Evolutionary conservation across 148 eudicot genomes (phyloP).

Genomic region (Fagopyrum esculentum): DNA sequence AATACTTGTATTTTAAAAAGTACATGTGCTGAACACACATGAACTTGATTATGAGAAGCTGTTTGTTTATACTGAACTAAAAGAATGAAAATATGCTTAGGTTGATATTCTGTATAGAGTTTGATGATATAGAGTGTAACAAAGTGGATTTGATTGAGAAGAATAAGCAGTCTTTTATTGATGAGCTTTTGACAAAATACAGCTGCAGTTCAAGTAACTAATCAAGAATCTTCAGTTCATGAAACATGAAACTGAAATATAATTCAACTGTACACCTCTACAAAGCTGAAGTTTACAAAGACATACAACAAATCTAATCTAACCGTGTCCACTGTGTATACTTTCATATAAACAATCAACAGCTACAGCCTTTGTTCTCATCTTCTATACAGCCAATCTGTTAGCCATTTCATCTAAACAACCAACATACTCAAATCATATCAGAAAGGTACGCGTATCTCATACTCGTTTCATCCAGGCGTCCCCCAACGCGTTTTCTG

Average conservation of each 20-base stretch:
- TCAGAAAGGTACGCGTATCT: too few species aligned
- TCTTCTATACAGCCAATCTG: not conserved
- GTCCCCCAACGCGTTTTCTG: not conserved
- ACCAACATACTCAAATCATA: too few species aligned
- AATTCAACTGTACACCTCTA: constrained; percentile 4
- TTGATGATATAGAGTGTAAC: too few species aligned
- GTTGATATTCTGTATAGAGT: too few species aligned
- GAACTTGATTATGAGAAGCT: too few species aligned
- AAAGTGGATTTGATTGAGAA: not conserved
- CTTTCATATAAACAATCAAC: constrained; percentile 9
- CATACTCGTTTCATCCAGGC: not conserved
- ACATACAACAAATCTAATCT: not conserved
- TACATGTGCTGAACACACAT: too few species aligned
- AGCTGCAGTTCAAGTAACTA: too few species aligned
- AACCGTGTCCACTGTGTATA: not conserved
- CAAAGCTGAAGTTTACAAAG: not conserved
- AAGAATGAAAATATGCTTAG: too few species aligned
- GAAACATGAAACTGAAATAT: not conserved
- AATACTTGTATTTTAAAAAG: too few species aligned
- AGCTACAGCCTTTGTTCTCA: not conserved
- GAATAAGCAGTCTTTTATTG: not conserved
- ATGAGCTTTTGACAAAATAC: not conserved
- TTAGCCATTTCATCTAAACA: too few species aligned
- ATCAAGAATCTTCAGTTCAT: not conserved
- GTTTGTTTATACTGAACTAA: too few species aligned